Evolutionary conservation across 176 grass and related monocot species (phyloP), one percentile per base, ranked within the genome.

Genomic region (Thalia dealbata): DNA sequence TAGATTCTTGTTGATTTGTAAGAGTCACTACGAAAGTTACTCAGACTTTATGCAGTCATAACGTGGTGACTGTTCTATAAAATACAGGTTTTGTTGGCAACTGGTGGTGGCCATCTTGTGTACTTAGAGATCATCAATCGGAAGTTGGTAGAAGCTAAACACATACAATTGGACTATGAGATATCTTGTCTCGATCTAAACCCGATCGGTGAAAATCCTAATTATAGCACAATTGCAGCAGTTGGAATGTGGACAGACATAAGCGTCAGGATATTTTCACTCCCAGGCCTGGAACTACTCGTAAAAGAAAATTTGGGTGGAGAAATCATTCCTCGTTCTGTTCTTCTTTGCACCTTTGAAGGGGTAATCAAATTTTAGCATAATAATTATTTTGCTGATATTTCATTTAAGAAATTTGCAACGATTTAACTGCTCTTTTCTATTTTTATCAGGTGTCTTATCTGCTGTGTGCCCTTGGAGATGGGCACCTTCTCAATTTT

Each of bases 191-290:
- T 92, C 28, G 89, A 96, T 75, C 78, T 96, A 81, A 96, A 92
- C 69, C 92, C 92, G 35, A 78, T 88, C 7, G 84, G 87, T 60
- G 82, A 82, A 12, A 89, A 87, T 77, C 43, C 80, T 59, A 71
- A 86, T 24, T 83, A 80, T 79, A 96, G 89, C 67, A 86, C 95
- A 73, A 55, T 99, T 65, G 95, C 95, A 76, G 95, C 85, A 29
- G 88, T 99, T 41, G 95, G 95, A 64, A 88, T 99, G 95, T 99
- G 95, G 95, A 99, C 95, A 32, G 95, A 99, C 80, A 93, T 99
- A 83, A 99, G 90, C 64, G 90, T 99, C 38, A 99, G 90, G 80
- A 81, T 93, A 83, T 88, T 93, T 86, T 93, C 90, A 72, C 95
- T 99, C 67, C 95, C 95, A 76, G 82, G 76, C 45, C 87, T 97